These are phyloP conservation scores for Alternaria viburni DNA, from an alignment of 2,329 filamentous ascomycete species.

Conservation along the genomic window DNA sequence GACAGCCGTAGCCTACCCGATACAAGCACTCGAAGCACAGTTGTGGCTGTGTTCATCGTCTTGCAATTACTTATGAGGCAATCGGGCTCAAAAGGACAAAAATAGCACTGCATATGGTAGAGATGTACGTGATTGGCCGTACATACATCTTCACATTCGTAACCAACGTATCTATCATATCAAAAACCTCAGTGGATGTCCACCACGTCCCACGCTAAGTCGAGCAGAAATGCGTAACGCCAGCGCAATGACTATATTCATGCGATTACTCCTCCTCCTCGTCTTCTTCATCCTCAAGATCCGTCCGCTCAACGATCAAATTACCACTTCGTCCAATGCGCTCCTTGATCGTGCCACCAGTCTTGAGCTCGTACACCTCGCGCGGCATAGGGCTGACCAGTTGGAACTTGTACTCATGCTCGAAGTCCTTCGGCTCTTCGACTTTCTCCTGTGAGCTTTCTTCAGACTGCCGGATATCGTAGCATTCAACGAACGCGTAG, in stretches of 20 bases:
- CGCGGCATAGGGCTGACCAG: constrained; percentile 87
- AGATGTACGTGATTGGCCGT: background rate
- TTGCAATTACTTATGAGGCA: background rate
- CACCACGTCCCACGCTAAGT: constrained; percentile 7
- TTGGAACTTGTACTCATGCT: constrained; percentile 83
- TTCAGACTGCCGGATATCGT: constrained; percentile 65
- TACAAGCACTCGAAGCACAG: background rate
- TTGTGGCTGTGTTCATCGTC: background rate
- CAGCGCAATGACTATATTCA: background rate
- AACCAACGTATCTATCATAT: background rate
- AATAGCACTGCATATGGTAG: background rate
- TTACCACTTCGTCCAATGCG: constrained; percentile 84
- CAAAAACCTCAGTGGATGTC: background rate
- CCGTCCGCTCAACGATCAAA: constrained; percentile 80
- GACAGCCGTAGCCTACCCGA: background rate
- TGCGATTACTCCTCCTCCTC: constrained; percentile 36
- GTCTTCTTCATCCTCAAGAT: constrained; percentile 62
- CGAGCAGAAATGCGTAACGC: background rate
- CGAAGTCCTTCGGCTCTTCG: constrained; percentile 69
- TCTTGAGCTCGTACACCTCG: constrained; percentile 75
- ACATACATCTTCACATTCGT: background rate
- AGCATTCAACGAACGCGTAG: constrained; percentile 96
- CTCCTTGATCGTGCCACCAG: constrained; percentile 69
- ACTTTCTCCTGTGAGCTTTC: constrained; percentile 42
- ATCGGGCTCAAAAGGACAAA: background rate